These are phyloP conservation scores for Eucalyptus pauciflora DNA, from an alignment of 345 rosid species.

Conservation along the genomic window DNA sequence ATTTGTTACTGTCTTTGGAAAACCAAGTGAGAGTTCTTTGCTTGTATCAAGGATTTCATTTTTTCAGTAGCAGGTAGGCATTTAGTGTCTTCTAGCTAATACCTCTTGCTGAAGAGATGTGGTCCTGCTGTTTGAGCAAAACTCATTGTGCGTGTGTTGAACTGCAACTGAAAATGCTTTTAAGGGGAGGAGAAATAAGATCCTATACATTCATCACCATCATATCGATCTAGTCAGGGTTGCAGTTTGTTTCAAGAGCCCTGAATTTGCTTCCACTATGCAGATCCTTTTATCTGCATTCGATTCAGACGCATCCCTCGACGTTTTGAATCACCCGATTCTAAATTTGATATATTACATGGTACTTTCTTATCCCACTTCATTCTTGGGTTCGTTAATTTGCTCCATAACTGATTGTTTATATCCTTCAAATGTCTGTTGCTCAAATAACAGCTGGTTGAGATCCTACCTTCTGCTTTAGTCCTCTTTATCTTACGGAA, in stretches of 20 bases:
- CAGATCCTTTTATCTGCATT: constrained; percentile 85
- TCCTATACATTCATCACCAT: neutral
- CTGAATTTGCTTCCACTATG: neutral
- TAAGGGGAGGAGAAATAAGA: neutral
- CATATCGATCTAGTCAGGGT: neutral
- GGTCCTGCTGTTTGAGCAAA: neutral
- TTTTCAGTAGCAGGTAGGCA: neutral
- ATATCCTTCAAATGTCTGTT: neutral
- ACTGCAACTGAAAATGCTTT: neutral
- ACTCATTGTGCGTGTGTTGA: neutral
- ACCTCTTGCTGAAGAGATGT: neutral
- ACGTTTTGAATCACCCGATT: constrained; percentile 87
- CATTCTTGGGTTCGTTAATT: neutral
- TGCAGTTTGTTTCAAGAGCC: neutral
- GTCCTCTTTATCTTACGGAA: constrained; percentile 87
- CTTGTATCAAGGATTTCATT: neutral
- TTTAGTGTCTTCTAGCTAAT: neutral
- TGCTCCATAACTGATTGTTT: neutral
- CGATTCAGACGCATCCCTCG: constrained; percentile 61
- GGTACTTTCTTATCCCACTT: constrained; percentile 24
- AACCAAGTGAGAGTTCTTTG: neutral
- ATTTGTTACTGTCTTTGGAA: neutral
- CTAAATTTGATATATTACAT: constrained; percentile 85
- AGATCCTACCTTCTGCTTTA: constrained; percentile 92
- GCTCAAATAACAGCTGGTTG: constrained; percentile 55